Evolutionary conservation across 257 asterid species (phyloP).

Genomic region (Buddleja alternifolia): DNA sequence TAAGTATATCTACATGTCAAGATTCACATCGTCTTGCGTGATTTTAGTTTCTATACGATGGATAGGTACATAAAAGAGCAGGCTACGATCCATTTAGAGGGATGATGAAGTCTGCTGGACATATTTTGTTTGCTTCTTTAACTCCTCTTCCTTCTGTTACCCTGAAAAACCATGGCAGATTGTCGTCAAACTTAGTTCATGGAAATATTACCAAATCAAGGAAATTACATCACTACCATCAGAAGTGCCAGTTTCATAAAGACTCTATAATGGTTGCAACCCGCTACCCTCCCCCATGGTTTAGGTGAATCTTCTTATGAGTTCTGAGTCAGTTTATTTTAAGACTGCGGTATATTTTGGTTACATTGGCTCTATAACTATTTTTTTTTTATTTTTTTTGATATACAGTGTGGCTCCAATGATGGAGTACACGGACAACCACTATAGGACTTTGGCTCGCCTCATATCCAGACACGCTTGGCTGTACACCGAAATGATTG

Average conservation of each 20-base stretch:
- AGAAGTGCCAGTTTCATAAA: constrained; percentile 45
- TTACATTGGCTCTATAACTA: constrained; percentile 22
- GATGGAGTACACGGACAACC: constrained; percentile 96
- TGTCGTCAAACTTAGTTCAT: constrained; percentile 42
- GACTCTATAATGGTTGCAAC: constrained; percentile 67
- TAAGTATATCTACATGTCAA: constrained; percentile 22
- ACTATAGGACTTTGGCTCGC: constrained; percentile 90
- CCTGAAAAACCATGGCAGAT: constrained; percentile 72
- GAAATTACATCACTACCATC: constrained; percentile 38
- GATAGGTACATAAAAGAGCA: constrained; percentile 64
- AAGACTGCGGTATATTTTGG: constrained; percentile 7
- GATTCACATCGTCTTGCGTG: constrained; percentile 53
- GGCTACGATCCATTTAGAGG: constrained; percentile 51
- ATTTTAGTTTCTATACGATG: constrained; percentile 57
- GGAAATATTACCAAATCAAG: constrained; percentile 47
- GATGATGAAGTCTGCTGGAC: constrained; percentile 70
- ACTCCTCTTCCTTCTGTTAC: constrained; percentile 69
- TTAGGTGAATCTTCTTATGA: constrained; percentile 60
- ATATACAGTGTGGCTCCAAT: constrained; percentile 86
- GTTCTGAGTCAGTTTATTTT: constrained; percentile 9
- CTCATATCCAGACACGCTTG: constrained; percentile 82
- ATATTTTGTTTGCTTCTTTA: constrained; percentile 72
- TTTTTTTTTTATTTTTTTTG: constrained; percentile 13
- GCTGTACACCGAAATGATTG: constrained; percentile 96
- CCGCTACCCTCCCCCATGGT: constrained; percentile 80